Percentiles rank a stretch among this genome's conserved stretches.
Evolutionary conservation across 1,284 basidiomycete genomes (phyloP).

Genomic region (Malassezia obtusa): DNA sequence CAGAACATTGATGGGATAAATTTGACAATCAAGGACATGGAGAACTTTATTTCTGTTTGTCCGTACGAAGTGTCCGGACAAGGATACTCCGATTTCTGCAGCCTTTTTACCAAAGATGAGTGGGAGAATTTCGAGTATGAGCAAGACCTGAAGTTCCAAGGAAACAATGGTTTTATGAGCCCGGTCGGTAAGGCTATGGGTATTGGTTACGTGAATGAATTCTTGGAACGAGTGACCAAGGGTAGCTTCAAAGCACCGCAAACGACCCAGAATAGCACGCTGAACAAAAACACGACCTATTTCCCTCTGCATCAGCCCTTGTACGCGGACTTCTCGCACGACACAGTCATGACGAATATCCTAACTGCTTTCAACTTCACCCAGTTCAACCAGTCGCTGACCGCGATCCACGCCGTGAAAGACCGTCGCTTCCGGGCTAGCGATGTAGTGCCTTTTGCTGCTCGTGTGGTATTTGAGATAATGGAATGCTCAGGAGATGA

Average conservation of each 20-base stretch:
- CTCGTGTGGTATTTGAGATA: conserved; percentile 28
- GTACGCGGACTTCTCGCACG: conserved; percentile 40
- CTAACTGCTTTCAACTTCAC: conserved; percentile 40
- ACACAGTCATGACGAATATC: conserved; percentile 28
- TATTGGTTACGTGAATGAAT: conserved; percentile 60
- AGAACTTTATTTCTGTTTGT: conserved; percentile 48
- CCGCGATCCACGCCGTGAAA: conserved; percentile 18
- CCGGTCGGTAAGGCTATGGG: conserved; percentile 70
- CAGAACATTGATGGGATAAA: conserved; percentile 23
- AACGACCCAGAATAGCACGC: conserved; percentile 35
- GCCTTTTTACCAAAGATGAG: conserved; percentile 74
- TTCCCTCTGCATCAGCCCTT: conserved; percentile 37
- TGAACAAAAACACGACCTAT: conserved; percentile 23
- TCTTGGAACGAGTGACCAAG: conserved; percentile 31
- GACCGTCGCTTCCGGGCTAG: conserved; percentile 25
- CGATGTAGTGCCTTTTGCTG: conserved; percentile 29
- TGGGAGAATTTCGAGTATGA: conserved; percentile 67
- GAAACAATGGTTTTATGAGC: conserved; percentile 66
- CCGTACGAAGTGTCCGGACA: conserved; percentile 35
- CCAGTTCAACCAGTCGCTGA: conserved; percentile 24
- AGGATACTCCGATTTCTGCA: conserved; percentile 58
- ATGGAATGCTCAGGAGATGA: conserved; percentile 19
- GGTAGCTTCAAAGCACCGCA: conserved; percentile 13
- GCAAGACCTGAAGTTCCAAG: conserved; percentile 51
- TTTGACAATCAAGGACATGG: conserved; percentile 50